Percentiles rank a stretch among this genome's conserved stretches.
Conservation (phyloP, 129 eudicot species). For the Tanacetum coccineum region DNA sequence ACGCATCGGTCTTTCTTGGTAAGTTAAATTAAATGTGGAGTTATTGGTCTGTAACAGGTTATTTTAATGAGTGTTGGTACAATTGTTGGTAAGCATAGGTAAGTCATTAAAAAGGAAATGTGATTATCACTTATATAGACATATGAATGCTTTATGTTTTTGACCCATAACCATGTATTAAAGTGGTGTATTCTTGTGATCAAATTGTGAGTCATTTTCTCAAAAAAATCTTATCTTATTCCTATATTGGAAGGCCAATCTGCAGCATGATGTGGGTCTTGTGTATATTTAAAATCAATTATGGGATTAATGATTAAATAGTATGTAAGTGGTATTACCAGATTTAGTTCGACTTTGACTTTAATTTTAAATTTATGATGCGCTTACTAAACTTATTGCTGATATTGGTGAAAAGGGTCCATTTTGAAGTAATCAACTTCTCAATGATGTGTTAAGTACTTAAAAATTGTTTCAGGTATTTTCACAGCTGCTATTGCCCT, state of each 20-base stretch:
- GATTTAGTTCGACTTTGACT: constrained; percentile 26
- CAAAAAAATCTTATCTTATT: constrained; percentile 30
- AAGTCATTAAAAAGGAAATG: constrained; percentile 20
- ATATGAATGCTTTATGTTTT: constrained; percentile 17
- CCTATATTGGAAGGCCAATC: constrained; percentile 25
- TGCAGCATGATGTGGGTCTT: constrained; percentile 28
- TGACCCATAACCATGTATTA: constrained; percentile 30
- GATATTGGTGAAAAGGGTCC: constrained; percentile 20
- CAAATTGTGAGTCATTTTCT: constrained; percentile 9
- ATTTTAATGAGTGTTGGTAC: neutral
- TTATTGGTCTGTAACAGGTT: neutral
- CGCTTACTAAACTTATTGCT: neutral
- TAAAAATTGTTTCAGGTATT: constrained; percentile 49
- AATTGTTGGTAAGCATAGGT: constrained; percentile 9
- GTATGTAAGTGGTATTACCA: constrained; percentile 20
- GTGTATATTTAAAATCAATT: constrained; percentile 7
- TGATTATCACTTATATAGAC: constrained; percentile 11
- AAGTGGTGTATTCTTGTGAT: constrained; percentile 22
- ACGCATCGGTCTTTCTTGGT: constrained; percentile 93
- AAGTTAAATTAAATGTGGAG: constrained; percentile 17
- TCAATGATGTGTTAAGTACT: neutral
- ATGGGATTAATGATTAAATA: constrained; percentile 27
- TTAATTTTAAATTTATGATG: neutral
- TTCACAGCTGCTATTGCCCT: constrained; percentile 84
- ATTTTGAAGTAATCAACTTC: constrained; percentile 13